Base-by-base conservation (phyloP, 495 filamentous ascomycete genomes). In the Penicillium tannophilum region DNA sequence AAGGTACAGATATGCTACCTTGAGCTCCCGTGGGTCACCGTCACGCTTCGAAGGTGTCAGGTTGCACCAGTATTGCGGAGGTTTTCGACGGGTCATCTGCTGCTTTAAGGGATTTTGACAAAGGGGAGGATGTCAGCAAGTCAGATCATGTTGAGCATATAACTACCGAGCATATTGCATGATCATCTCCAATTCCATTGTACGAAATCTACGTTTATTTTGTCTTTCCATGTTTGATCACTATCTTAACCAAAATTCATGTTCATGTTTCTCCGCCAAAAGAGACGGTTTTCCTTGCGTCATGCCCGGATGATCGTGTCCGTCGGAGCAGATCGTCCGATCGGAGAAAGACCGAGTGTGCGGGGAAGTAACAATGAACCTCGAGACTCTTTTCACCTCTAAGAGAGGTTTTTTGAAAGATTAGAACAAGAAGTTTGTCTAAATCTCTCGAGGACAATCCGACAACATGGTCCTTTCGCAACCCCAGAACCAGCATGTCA, bases 1-100 rank as follows among this genome's bases (percentile, higher is more conserved):
- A 51, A 94, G 72, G 64, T 91, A 94, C 8, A 93, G 65, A 67
- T 88, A 94, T 1, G 85, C 87, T 2, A 90, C 91, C 74, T 93
- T 94, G 45, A 95, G 74, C 74, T 96, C 91, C 41, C 79, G 76
- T 0, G 84, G 75, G n/a, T 60, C 20, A n/a, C 57, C 66, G 19
- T 60, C 48, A 0, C 68, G 61, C 10, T 86, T 86, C 84, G 92
- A 86, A 1, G 90, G 90, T 24, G 86, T 92, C 17, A 59, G 6
- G 10, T 24, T 46, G 23, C 31, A 47, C 63, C 57, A 61, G 87
- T 65, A 80, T 88, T 16, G 79, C 77, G 56, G 76, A 77, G 70
- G 70, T 86, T 61, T 83, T 86, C 63, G 84, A 86, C 51, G 82
- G 82, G 28, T 55, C 58, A 31, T 63, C 57, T 12, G 20, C 58